Evolutionary conservation across 2,329 filamentous ascomycete genomes (phyloP).

Genomic region (Neophaeococcomyces aloes): DNA sequence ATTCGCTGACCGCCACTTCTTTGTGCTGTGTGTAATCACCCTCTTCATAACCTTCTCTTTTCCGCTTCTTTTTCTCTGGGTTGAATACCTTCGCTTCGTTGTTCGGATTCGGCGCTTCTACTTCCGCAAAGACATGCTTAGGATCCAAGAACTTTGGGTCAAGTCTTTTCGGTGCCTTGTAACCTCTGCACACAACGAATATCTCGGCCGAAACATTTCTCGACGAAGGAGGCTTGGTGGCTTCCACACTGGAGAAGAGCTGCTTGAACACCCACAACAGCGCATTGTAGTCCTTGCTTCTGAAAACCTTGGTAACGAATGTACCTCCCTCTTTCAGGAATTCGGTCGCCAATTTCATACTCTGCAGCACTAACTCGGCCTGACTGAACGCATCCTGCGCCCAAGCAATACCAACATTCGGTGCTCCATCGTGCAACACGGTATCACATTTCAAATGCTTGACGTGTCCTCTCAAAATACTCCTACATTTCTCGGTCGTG

Average conservation of each 20-base stretch:
- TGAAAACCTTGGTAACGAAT: constrained; percentile 95
- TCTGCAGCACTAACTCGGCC: constrained; percentile 81
- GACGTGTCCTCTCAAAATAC: constrained; percentile 76
- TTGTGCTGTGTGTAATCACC: constrained; percentile 90
- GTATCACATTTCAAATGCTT: constrained; percentile 96
- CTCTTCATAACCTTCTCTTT: constrained; percentile 95
- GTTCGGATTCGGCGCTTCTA: constrained; percentile 76
- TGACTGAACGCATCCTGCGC: constrained; percentile 97
- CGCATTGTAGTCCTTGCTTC: constrained; percentile 93
- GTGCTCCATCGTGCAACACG: constrained; percentile 91
- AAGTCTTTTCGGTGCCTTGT: constrained; percentile 85
- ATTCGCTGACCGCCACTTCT: constrained; percentile 76
- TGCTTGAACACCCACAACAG: constrained; percentile 97
- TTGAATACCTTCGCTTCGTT: constrained; percentile 98
- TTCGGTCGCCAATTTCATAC: constrained; percentile 86
- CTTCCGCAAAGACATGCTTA: constrained; percentile 79
- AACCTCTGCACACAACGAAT: constrained; percentile 92
- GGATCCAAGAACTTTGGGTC: constrained; percentile 90
- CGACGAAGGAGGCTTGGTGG: constrained; percentile 91
- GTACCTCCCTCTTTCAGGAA: constrained; percentile 81
- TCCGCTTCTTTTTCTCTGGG: constrained; percentile 92
- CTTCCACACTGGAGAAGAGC: constrained; percentile 87
- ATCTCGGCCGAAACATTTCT: constrained; percentile 97
- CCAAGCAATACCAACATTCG: constrained; percentile 97
- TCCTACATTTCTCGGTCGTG: constrained; percentile 88